Base-by-base conservation (phyloP, 129 eudicot species). In the Arctium lappa region DNA sequence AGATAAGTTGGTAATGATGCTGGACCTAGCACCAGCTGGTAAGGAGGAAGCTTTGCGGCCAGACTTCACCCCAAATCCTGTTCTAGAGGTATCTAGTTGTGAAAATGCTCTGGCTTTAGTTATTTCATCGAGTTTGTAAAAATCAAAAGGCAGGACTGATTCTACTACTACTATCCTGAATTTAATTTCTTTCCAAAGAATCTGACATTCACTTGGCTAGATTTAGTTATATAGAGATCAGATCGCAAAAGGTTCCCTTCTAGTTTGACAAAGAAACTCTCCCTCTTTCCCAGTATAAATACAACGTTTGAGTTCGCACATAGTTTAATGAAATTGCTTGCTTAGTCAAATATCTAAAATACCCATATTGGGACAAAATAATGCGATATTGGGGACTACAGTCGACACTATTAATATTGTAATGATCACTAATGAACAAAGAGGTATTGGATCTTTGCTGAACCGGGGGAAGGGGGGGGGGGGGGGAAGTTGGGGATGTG, bases 11-110 rank as follows among this genome's bases (percentile, higher is more conserved):
- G 99, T 96, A 6, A 90, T 86, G 83, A 90, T 90, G 97, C 88
- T 96, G 83, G 98, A 96, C 72, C 88, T 96, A 78, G 94, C 97
- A 29, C 99, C 97, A 79, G 72, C 90, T 84, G 97, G 88, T 78
- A 89, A 81, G 76, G 94, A 88, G 87, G 99, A 95, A 87, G 82
- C 68, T 79, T 91, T 96, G 85, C 88, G 77, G 84, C 99, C 98
- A 12, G 91, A 93, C 12, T 87, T 93, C 69, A 96, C 98, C 18
- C 99, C 99, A 0, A 93, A 96, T 91, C 99, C 95, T 86, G 94
- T 90, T 73, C 80, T 96, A 75, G 97, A 93, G 99, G 99, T 96
- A 90, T 22, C 13, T 48, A 16, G 22, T 65, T 18, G 60, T 65
- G 40, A 50, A 63, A 65, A 6, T 74, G 18, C 50, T 56, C 79